phyloP scores from a whole-genome alignment of 2,329 filamentous ascomycete species.

The Colletotrichum sojae region DNA sequence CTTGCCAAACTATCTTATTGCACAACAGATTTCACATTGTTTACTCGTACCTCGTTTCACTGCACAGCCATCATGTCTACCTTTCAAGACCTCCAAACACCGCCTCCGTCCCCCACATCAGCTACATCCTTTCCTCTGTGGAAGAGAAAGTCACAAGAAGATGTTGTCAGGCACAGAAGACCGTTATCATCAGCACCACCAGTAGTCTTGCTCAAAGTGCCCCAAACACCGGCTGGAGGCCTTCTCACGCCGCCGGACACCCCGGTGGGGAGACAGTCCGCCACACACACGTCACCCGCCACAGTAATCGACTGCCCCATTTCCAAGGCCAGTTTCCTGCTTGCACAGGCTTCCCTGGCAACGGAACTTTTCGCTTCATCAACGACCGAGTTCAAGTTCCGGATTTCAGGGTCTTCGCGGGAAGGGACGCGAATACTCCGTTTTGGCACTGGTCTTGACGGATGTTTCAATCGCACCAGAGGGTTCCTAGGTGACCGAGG shows the following conservation, averaged over 20 bases:
- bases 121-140: background rate
- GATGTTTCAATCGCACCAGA: constrained; percentile 18
- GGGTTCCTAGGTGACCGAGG: constrained; percentile 24
- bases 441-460: constrained; percentile 32
- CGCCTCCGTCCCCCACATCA: constrained; percentile 7
- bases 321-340: constrained; percentile 36
- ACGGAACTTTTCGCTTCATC: constrained; percentile 9
- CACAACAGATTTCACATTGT: background rate
- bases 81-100: constrained; percentile 11
- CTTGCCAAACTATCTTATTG: background rate
- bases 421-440: constrained; percentile 17
- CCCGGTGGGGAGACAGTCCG: background rate
- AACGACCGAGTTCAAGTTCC: constrained; percentile 22
- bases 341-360: constrained; percentile 32
- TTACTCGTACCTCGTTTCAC: background rate
- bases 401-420: background rate
- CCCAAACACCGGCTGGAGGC: background rate
- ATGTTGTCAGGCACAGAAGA: constrained; percentile 7
- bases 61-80: constrained; percentile 12
- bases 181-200: background rate
- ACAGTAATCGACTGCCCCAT: constrained; percentile 25
- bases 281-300: background rate
- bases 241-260: constrained; percentile 20
- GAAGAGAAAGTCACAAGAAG: constrained; percentile 8
- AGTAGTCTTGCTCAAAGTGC: background rate